phyloP scores from a whole-genome alignment of 805 yeast genomes.

The Cephaloascus albidus region DNA sequence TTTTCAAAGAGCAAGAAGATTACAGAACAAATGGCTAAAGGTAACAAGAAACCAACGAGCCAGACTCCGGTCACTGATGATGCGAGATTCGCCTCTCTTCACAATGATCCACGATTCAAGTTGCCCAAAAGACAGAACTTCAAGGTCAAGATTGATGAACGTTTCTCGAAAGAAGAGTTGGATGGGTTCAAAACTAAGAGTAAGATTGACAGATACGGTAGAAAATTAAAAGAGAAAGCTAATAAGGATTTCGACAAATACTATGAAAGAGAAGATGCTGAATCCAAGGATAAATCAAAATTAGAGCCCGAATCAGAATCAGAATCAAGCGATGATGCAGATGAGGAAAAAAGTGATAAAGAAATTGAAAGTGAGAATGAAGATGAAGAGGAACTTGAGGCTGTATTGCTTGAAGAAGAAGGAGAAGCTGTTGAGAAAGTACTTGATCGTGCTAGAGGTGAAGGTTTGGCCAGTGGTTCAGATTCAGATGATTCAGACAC shows the following conservation, averaged over 20 bases:
- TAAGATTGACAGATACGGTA: slow-evolving; percentile 80
- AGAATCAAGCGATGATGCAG: slow-evolving; percentile 11
- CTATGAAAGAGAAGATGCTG: slow-evolving; percentile 34
- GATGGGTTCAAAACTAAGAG: slow-evolving; percentile 46
- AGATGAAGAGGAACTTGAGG: slow-evolving; percentile 7
- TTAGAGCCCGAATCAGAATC: slow-evolving; percentile 28
- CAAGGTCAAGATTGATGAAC: slow-evolving; percentile 73
- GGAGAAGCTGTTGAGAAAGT: slow-evolving; percentile 7
- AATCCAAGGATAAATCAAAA: slow-evolving; percentile 14
- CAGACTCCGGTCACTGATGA: slow-evolving; percentile 42
- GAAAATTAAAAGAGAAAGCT: slow-evolving; percentile 40
- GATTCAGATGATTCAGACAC: slow-evolving; percentile 24
- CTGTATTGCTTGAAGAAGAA: slow-evolving; percentile 6
- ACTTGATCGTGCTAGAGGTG: slow-evolving; percentile 63
- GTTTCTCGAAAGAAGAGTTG: slow-evolving; percentile 66
- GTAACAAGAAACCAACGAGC: slow-evolving; percentile 2
- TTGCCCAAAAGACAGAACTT: slow-evolving; percentile 60
- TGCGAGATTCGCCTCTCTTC: slow-evolving; percentile 69
- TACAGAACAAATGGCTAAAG: slow-evolving; percentile 3
- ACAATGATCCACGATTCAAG: slow-evolving; percentile 82
- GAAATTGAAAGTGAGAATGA: slow-evolving; percentile 6
- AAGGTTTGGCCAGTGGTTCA: slow-evolving; percentile 36
- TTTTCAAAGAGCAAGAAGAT: no score
- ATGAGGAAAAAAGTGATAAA: slow-evolving; percentile 10
- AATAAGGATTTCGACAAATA: slow-evolving; percentile 53